A percentile compares a stretch with the other conserved stretches of the same genome.
Conservation (phyloP, 257 asterid species). For the Solanum neorickii region DNA sequence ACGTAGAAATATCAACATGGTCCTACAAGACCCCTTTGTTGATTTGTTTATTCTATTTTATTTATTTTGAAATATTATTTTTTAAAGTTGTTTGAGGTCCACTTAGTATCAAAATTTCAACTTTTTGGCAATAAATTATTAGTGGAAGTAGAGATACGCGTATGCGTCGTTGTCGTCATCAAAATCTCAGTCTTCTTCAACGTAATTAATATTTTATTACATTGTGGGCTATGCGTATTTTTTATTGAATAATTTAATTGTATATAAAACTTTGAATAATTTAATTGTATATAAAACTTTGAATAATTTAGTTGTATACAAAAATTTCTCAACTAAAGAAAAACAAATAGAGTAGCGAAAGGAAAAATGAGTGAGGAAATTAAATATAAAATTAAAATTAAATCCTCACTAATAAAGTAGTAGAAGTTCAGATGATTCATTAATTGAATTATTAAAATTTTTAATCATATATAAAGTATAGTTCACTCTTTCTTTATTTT, state of each 20-base stretch:
- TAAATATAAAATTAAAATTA: too few relatives aligned
- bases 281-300: too few relatives aligned
- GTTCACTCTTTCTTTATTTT: background rate
- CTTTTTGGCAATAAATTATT: background rate
- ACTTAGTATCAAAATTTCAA: background rate
- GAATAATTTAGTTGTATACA: background rate
- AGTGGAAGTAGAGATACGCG: background rate
- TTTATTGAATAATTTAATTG: background rate
- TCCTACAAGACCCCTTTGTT: background rate
- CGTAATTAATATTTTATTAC: background rate
- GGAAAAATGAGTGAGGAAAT: too few relatives aligned
- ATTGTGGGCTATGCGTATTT: background rate
- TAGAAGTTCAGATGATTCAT: too few relatives aligned
- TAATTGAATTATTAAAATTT: too few relatives aligned
- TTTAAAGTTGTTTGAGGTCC: background rate
- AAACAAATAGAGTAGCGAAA: background rate
- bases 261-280: background rate
- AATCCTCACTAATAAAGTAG: too few relatives aligned
- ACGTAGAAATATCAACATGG: too few relatives aligned
- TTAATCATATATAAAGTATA: background rate
- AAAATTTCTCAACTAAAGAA: too few relatives aligned
- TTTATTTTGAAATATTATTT: background rate
- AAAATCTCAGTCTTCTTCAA: constrained; percentile 5
- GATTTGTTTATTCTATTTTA: background rate
- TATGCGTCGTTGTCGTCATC: background rate